phyloP scores from a whole-genome alignment of 2,329 filamentous ascomycete species.

The Aschersonia sp. region DNA sequence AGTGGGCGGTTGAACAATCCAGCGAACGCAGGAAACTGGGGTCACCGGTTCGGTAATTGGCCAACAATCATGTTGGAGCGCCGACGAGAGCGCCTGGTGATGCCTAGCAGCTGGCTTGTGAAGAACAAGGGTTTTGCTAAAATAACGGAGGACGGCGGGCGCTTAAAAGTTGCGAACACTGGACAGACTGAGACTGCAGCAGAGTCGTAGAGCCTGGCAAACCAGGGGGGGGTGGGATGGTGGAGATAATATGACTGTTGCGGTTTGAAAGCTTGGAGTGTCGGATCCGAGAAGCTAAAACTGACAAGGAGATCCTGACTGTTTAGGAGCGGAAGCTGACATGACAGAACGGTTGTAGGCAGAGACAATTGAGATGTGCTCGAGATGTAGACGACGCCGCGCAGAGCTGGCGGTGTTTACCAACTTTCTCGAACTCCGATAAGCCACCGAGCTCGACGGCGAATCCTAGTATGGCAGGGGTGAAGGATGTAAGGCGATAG shows the following conservation, averaged over 20 bases:
- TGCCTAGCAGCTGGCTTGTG: neutral
- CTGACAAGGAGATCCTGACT: neutral
- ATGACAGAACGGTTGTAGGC: no score
- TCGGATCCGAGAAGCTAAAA: neutral
- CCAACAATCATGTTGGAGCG: constrained; percentile 3
- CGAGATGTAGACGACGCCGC: no score
- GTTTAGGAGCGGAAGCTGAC: neutral
- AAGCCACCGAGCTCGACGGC: neutral
- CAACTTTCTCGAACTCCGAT: neutral
- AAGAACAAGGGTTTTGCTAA: neutral
- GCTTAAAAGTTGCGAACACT: neutral
- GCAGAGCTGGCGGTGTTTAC: neutral
- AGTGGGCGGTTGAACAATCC: constrained; percentile 5
- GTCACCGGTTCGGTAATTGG: constrained; percentile 3
- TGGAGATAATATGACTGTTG: constrained; percentile 1
- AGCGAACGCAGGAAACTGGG: constrained; percentile 5
- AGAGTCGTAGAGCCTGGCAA: no score
- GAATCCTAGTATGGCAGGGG: neutral
- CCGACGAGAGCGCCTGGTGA: constrained; percentile 5
- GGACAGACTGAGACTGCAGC: no score
- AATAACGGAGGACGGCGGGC: neutral
- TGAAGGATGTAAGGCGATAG: neutral
- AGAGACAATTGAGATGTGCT: no score
- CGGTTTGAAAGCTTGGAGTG: neutral
- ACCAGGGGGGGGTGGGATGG: neutral